Conservation (phyloP, 805 yeast genomes). For the Saccharomycopsis sp. region DNA sequence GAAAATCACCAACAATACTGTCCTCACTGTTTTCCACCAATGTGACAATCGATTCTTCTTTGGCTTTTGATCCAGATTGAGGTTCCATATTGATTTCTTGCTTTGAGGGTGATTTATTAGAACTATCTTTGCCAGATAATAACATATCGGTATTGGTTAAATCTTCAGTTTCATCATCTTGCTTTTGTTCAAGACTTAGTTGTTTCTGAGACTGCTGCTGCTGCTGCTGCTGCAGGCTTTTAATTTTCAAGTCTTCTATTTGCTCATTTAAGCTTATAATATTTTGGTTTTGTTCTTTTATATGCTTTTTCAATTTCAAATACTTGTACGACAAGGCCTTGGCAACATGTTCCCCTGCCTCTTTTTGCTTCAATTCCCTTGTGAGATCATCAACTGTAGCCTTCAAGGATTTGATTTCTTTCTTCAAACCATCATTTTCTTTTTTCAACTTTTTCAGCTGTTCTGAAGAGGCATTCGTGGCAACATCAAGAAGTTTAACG, state of each 20-base stretch:
- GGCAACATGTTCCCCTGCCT: constrained; percentile 11
- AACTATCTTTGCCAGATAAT: background rate
- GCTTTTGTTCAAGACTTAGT: background rate
- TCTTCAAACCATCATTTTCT: constrained; percentile 5
- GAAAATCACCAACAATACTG: background rate
- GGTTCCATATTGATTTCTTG: background rate
- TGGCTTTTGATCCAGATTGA: background rate
- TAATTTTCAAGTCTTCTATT: constrained; percentile 1
- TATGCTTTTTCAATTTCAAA: constrained; percentile 13
- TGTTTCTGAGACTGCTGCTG: background rate
- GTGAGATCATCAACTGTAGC: constrained; percentile 1
- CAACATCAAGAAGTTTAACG: constrained; percentile 8
- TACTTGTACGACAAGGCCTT: no score
- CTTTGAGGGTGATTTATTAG: background rate
- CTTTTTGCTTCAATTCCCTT: constrained; percentile 1
- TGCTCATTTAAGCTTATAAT: constrained; percentile 9
- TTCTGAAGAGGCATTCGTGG: constrained; percentile 2
- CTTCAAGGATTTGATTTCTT: constrained; percentile 1
- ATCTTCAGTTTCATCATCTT: constrained; percentile 7
- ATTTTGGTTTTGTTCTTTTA: constrained; percentile 3
- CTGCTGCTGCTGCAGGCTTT: background rate
- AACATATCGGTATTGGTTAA: constrained; percentile 1
- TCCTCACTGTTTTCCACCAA: background rate
- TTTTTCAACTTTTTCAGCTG: constrained; percentile 6
- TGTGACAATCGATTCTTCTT: background rate